Evolutionary conservation across 345 rosid genomes (phyloP), one percentile per base, ranked within the genome.

Genomic region (Alliaria petiolata): DNA sequence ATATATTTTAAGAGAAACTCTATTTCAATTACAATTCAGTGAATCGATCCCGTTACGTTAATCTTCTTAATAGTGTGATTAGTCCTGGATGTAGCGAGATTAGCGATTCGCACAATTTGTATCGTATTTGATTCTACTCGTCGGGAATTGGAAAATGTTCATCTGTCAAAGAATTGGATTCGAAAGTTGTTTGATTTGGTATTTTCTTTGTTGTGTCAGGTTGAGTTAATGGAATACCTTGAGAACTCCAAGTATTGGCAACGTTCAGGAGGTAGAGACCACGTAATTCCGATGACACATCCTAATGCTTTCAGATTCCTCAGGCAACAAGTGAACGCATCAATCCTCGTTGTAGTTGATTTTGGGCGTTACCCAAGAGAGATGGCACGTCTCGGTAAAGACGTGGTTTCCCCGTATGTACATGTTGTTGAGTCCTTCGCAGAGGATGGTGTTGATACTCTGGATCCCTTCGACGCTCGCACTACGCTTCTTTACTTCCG

Each of bases 261-360:
- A 81, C 88, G 88, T 63, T 95, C 99, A 69, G 85, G 84, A 61
- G 97, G 99, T 31, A 89, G 86, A 81, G 97, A 95, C 81, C 99
- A 95, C 69, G 89, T 95, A 66, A 86, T 95, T 85, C 93, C 96
- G 22, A 91, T 91, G 96, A 89, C 96, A 67, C 99, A 95, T 84
- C 99, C 99, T n/a, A 95, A 95, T 80, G 99, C 99, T 62, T 91
- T 95, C 78, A 85, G 99, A 82, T 95, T 91, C 83, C 89, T 85
- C 22, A 85, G 97, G 69, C 85, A 85, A 62, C 79, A 83, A 82
- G 82, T 88, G 81, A 95, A 95, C 44, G 93, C 96, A 33, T 89
- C 97, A 20, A 85, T 95, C 72, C 89, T 95, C 46, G 59, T 95
- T 67, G 90, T 95, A 79, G 95, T 81, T 65, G 99, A 95, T 79